Conservation (phyloP, 139 green algal species). For the Auxenochlorella pyrenoidosa region DNA sequence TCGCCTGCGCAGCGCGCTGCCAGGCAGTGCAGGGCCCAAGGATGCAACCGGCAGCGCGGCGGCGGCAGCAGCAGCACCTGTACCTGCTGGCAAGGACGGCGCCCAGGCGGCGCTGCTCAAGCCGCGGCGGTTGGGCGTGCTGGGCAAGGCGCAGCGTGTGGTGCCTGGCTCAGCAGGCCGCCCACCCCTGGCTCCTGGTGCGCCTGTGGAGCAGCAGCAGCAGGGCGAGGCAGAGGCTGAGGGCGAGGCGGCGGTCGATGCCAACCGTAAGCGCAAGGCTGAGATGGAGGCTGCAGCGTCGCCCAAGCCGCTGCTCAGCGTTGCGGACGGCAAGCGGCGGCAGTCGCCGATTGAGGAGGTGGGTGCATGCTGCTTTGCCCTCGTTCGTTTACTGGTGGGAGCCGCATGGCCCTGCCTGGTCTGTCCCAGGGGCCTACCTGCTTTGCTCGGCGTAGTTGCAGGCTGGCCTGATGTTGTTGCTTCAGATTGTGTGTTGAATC, state of each 20-base stretch:
- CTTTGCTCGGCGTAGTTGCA: neutral
- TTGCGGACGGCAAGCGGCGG: conserved; percentile 27
- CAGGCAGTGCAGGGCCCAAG: neutral
- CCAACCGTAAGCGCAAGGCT: conserved; percentile 58
- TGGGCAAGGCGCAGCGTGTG: conserved; percentile 33
- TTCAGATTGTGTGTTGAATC: neutral
- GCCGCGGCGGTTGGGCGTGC: conserved; percentile 30
- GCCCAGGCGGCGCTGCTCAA: neutral
- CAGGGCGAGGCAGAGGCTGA: neutral
- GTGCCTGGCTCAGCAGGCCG: neutral
- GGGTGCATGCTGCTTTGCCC: neutral
- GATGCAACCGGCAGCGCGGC: neutral
- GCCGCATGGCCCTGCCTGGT: too few species aligned
- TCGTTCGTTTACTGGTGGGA: too few species aligned
- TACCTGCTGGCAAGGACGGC: conserved; percentile 6
- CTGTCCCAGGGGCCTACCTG: too few species aligned
- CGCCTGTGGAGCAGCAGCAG: neutral
- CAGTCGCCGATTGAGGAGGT: conserved; percentile 22
- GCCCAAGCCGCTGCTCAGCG: conserved; percentile 26
- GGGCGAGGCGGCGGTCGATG: neutral
- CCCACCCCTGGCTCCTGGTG: neutral
- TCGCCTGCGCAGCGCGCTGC: neutral
- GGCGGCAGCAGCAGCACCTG: neutral
- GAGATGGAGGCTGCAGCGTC: conserved; percentile 46
- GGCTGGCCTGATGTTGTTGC: neutral